Evolutionary conservation across 2,329 filamentous ascomycete species (phyloP), one percentile per base, ranked within the genome.

Genomic region (Thermochaetoides dissita): DNA sequence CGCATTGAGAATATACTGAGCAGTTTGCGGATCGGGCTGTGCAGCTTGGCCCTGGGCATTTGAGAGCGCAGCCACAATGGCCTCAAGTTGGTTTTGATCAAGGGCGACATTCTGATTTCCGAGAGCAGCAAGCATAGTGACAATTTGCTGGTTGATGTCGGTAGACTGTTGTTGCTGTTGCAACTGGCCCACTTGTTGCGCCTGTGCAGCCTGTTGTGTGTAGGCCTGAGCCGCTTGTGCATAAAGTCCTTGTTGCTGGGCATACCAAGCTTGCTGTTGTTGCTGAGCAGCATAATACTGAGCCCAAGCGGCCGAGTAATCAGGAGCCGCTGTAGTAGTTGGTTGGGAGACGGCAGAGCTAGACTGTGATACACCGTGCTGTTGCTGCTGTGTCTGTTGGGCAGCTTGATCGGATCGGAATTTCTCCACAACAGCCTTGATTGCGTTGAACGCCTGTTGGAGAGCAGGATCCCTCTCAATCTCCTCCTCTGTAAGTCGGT

Each of bases 391-490:
- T 24, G 17, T 24, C 17, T 24, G 3, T 24, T 24, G 17, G 12
- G 36, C 10, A 24, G 30, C 30, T 8, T 32, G 38, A 3, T 67
- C 65, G 41, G 61, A 61, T 36, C 61, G 61, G 7, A 40, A 8
- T 8, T 59, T 54, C 30, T 61, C 62, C 3, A 62, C 63, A 1
- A 67, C 52, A 0, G 54, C 55, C 48, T 72, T 68, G 9, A 76
- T 46, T 3, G 57, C 57, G 12, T 63, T 60, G 7, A 61, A 63
- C 1, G 65, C 66, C 10, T 57, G 54, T 41, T 70, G 65, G 7
- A 68, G 55, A 2, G 57, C 58, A 4, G 62, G 49, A 40, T 75
- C 67, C 1, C 54, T 46, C 38, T 72, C 68, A 28, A 36, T 12
- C 12, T 28, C 63, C 12, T 55, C 50, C 11, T 52, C 46, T 1